Base-by-base conservation (phyloP, 441 rosid genomes). In the Pelargonium exstipulatum region DNA sequence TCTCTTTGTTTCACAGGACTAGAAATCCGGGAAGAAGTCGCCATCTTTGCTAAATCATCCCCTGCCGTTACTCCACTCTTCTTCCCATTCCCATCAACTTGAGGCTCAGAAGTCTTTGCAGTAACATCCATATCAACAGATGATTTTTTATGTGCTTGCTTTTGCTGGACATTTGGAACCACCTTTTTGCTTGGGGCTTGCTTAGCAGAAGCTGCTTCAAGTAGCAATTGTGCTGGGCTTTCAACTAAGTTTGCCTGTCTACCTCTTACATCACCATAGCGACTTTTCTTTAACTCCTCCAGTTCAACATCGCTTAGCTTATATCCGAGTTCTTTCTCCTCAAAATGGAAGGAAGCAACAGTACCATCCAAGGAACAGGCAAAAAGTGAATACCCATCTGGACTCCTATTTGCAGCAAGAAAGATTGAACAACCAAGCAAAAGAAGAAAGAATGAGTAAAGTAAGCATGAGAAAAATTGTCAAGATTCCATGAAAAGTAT, bases 291-390 rank as follows among this genome's bases (percentile, higher is more conserved):
- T 76, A 95, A 69, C 77, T 95, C 99, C 16, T 90, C 91, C 20
- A 95, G 89, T 74, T 95, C 98, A 1, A 79, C 67, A 69, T 91
- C 88, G 26, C 85, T 95, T 62, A 95, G 85, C 82, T 78, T 84
- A 68, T 76, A 81, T 24, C 99, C 99, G 68, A 95, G 83, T 68
- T 95, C 99, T 73, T 83, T 88, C 0, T 57, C 80, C 60, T 95
- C 92, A 78, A 92, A 95, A 81, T 89, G 96, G 71, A 88, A 88
- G 65, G 93, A 83, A 68, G 99, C 94, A 69, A 88, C 92, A 26
- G 99, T 87, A 70, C 99, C 99, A 42, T 90, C 99, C 87, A 95
- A 82, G 80, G 99, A 95, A 81, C 97, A 95, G 43, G 97, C 94
- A 72, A 95, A 90, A 66, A 95, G 95, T 40, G 97, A 90, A 79